Conservation (phyloP, 257 asterid species). For the Solanum pennellii region DNA sequence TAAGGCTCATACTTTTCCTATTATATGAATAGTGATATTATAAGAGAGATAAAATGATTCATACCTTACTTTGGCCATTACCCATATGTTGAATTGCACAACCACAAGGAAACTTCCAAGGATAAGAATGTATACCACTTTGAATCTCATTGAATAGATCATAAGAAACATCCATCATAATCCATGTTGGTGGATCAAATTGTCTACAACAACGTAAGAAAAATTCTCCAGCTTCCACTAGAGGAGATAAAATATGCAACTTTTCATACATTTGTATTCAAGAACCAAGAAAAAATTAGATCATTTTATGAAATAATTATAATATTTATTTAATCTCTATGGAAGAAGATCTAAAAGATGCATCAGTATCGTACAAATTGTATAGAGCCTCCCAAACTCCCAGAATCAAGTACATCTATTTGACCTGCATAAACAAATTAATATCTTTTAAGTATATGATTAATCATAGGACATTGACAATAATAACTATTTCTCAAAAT, state of each 20-base stretch:
- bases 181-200: constrained; percentile 41
- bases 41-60: not conserved
- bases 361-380: not conserved
- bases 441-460: not conserved
- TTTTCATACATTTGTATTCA: constrained; percentile 47
- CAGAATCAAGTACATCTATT: constrained; percentile 48
- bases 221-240: constrained; percentile 64
- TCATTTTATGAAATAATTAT: not conserved
- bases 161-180: constrained; percentile 46
- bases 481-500: not conserved
- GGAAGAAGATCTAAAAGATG: not conserved
- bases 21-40: not conserved
- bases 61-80: constrained; percentile 46
- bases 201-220: constrained; percentile 37
- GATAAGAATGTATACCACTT: constrained; percentile 19
- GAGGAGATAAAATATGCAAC: constrained; percentile 55
- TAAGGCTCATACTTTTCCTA: not conserved
- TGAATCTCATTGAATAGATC: constrained; percentile 26
- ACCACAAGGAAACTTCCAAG: constrained; percentile 66
- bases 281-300: not conserved
- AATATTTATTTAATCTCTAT: not conserved
- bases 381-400: constrained; percentile 31
- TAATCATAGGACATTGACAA: not conserved
- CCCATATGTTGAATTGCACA: constrained; percentile 47
- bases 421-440: constrained; percentile 21